Evolutionary conservation across 352 stramenopile genomes (phyloP), one percentile per base, ranked within the genome.

Genomic region (Phytophthora cryptogea): DNA sequence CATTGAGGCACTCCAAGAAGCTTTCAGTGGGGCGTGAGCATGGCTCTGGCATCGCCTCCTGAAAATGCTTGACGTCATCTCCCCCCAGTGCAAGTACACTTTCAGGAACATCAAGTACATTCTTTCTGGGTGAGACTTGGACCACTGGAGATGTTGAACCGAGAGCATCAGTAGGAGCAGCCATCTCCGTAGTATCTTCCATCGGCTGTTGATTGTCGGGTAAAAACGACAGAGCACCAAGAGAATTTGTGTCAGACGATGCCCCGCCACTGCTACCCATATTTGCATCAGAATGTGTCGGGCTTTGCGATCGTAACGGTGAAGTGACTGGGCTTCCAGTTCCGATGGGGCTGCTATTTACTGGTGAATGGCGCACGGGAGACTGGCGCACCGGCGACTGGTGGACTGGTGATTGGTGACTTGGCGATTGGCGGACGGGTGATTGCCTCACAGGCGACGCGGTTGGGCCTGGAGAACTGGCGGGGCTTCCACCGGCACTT

Each of bases 41-140:
- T 4, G 81, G 81, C 28, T 88, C 76, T 3, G 78, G 79, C 46
- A 92, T 79, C 63, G 75, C 78, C 35, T 92, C 68, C 59, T 88
- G 84, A 45, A 94, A 92, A 31, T 70, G 87, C 39, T 88, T 89
- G 53, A 92, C 88, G 39, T 90, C 80, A 43, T 91, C 78, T n/a
- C 72, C 51, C 9, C 82, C 84, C 17, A 92, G 60, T 10, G 77
- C 70, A 16, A 88, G 60, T n/a, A 94, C 59, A 43, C 61, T 79
- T 36, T 72, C 54, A 17, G 84, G 84, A 2, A 86, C 57, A 8
- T 88, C 80, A 33, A 68, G 33, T 40, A 64, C 36, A 23, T 55
- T 8, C 17, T 68, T 37, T 20, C 76, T 84, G 2, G 57, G 45
- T 10, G 69, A 48, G 8, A 60, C 69, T 0, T 61, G 39, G 0